Evolutionary conservation across 2,329 filamentous ascomycete genomes (phyloP).

Genomic region (Fusarium duplospermum): DNA sequence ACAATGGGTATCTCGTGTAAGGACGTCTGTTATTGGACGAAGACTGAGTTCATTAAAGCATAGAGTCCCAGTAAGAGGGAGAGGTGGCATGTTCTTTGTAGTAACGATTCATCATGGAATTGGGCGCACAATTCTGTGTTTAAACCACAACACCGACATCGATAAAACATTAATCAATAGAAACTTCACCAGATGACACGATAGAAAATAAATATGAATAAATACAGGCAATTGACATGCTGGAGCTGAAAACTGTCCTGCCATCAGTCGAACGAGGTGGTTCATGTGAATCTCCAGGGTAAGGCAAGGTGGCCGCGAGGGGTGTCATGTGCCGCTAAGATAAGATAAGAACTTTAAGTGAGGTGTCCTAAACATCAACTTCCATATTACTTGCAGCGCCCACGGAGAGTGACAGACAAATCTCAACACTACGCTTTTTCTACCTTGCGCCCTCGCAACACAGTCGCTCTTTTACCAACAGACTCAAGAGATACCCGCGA

Average conservation of each 20-base stretch:
- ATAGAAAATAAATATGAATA: no score
- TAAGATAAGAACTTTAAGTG: conserved; percentile 45
- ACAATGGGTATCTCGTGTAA: no score
- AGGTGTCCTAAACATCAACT: conserved; percentile 48
- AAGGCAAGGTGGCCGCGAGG: conserved; percentile 31
- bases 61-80: neutral
- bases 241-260: neutral
- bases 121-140: neutral
- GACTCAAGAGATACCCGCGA: neutral
- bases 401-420: neutral
- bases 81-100: neutral
- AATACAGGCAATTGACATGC: neutral
- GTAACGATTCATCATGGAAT: neutral
- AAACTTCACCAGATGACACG: no score
- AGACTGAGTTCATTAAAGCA: neutral
- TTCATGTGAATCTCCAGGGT: conserved; percentile 26
- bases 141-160: neutral
- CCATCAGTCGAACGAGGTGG: neutral
- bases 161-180: no score
- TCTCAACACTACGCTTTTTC: conserved; percentile 12
- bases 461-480: conserved; percentile 25
- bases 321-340: conserved; percentile 54
- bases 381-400: conserved; percentile 12
- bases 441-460: conserved; percentile 21
- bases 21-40: neutral